Percentiles rank a stretch among this genome's conserved stretches.
These are phyloP conservation scores for Chalciporus sphaerocephalus DNA, from an alignment of 768 basidiomycete species.

Conservation along the genomic window DNA sequence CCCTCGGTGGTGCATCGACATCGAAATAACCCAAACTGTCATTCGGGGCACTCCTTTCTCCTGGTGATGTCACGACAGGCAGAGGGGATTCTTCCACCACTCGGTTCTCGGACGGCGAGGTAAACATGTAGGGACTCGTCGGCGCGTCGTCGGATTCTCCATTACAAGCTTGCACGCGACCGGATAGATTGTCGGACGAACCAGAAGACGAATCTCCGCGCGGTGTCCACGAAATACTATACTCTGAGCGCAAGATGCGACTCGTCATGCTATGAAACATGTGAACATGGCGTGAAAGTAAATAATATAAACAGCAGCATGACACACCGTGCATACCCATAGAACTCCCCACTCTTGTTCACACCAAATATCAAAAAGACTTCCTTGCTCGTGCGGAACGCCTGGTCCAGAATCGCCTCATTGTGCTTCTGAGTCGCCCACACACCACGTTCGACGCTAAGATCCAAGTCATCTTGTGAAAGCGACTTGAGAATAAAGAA, in stretches of 20 bases:
- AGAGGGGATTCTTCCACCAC: constrained; percentile 44
- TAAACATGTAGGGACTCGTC: constrained; percentile 19
- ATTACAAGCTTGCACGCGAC: constrained; percentile 3
- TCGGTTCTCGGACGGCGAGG: constrained; percentile 36
- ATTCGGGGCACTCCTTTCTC: not conserved
- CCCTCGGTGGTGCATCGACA: not conserved
- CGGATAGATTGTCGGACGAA: constrained; percentile 29
- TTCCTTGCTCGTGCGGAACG: constrained; percentile 84
- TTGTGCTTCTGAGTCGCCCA: constrained; percentile 97
- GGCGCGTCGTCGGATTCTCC: constrained; percentile 14
- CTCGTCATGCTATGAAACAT: constrained; percentile 54
- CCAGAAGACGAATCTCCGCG: constrained; percentile 31
- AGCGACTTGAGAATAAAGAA: constrained; percentile 91
- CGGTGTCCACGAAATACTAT: constrained; percentile 55
- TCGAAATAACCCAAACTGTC: not conserved
- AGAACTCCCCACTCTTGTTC: constrained; percentile 93
- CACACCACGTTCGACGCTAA: constrained; percentile 69
- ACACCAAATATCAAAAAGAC: constrained; percentile 90
- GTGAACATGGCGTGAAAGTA: constrained; percentile 3
- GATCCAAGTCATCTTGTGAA: constrained; percentile 75
- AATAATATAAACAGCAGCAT: constrained; percentile 15
- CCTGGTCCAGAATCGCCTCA: constrained; percentile 86
- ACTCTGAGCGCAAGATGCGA: constrained; percentile 50
- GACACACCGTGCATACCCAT: constrained; percentile 77
- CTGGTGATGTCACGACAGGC: constrained; percentile 18